Evolutionary conservation across 148 eudicot species (phyloP), one percentile per base, ranked within the genome.

Genomic region (Tetragonia tetragonoides): DNA sequence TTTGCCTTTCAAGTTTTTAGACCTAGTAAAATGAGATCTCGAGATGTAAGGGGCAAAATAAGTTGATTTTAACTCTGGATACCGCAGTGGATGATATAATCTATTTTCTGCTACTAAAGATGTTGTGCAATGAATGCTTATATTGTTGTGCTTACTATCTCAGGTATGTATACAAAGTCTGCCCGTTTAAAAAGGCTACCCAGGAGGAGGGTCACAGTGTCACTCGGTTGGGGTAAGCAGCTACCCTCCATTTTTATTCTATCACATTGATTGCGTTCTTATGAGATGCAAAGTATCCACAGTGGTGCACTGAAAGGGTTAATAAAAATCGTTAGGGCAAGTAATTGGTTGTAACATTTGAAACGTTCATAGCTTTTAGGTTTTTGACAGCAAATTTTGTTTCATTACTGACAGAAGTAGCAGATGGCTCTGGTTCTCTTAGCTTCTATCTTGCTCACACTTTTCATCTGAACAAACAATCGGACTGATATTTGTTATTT

Each of bases 101-200:
- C 10, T 65, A 16, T 53, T 53, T 54, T 17, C 4, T 5, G 41
- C 8, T 57, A 49, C 39, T 68, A 24, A 11, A 21, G 38, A 6
- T 46, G 49, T 66, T 67, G 54, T 68, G 51, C 61, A 68, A 82
- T 46, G 57, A 41, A 15, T 73, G 49, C 44, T 28, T 34, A 60
- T 42, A 24, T 78, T 23, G 42, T 46, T 10, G 75, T 72, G 80
- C 49, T 66, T 66, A 65, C 72, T 64, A 47, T 77, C 56, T 83
- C 91, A 95, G 99, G 87, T 93, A 93, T 81, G 89, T 89, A 59
- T 95, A 93, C 86, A 93, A 90, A 82, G 83, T 93, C 77, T 93
- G 99, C 75, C 99, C 99, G n/a, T 95, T 81, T 78, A 91, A 90
- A 78, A 88, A 95, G 87, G 93, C 99, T 84, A 85, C 92, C 75